Evolutionary conservation across 305 asterid genomes (phyloP).

Genomic region (Solanum hybrid): DNA sequence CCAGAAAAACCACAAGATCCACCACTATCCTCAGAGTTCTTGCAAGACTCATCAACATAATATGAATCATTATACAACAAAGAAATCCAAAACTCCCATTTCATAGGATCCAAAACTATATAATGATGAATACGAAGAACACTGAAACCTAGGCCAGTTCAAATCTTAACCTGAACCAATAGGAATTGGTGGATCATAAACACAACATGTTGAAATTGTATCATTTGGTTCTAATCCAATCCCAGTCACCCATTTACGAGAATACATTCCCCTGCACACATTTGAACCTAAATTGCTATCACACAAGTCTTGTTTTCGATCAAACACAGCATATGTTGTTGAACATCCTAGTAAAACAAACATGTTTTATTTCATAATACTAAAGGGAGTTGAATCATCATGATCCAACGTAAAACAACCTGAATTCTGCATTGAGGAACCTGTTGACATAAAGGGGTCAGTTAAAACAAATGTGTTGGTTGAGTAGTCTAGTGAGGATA

Average conservation of each 20-base stretch:
- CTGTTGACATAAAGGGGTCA: constrained; percentile 66
- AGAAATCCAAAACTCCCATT: constrained; percentile 57
- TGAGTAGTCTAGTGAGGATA: constrained; percentile 49
- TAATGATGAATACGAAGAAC: constrained; percentile 53
- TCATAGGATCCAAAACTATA: constrained; percentile 67
- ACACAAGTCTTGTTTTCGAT: too few relatives aligned
- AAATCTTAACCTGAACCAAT: constrained; percentile 30
- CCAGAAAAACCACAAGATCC: constrained; percentile 56
- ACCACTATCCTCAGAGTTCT: constrained; percentile 60
- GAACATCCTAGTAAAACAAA: too few relatives aligned
- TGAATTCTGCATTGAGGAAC: constrained; percentile 60
- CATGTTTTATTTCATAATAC: constrained; percentile 23
- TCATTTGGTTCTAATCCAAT: constrained; percentile 50
- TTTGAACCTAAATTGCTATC: too few relatives aligned
- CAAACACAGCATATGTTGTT: too few relatives aligned
- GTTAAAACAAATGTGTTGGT: constrained; percentile 24
- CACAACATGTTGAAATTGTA: constrained; percentile 48
- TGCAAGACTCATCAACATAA: constrained; percentile 20
- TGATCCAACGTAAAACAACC: constrained; percentile 45
- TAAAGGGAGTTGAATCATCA: constrained; percentile 29
- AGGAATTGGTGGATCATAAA: constrained; percentile 29
- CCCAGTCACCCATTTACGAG: constrained; percentile 1
- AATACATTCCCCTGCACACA: too few relatives aligned
- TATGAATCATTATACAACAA: constrained; percentile 6
- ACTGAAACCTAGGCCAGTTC: constrained; percentile 62